Evolutionary conservation across 148 eudicot species (phyloP).

Genomic region (Diospyros kaki): DNA sequence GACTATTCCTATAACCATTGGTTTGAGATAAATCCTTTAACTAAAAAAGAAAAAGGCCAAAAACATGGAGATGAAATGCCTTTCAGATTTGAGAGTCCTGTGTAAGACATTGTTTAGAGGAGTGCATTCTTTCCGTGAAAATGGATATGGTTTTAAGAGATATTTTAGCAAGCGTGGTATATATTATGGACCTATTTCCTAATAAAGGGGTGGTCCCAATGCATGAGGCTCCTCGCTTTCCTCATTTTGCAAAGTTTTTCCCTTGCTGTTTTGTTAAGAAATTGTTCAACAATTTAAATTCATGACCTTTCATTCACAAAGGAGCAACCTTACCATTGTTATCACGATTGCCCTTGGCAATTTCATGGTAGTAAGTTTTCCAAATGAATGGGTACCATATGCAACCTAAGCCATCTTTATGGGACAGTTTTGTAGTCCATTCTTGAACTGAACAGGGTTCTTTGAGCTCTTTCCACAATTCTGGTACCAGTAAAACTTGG

Average conservation of each 20-base stretch:
- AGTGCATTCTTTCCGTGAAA: not conserved
- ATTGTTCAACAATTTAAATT: too few species aligned
- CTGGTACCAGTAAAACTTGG: not conserved
- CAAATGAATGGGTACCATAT: too few species aligned
- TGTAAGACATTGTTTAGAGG: not conserved
- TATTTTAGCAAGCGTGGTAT: not conserved
- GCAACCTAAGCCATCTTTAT: not conserved
- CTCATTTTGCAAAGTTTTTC: too few species aligned
- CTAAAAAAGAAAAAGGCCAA: not conserved
- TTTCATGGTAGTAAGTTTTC: too few species aligned
- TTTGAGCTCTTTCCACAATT: not conserved
- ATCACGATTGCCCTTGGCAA: too few species aligned
- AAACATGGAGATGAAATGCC: not conserved
- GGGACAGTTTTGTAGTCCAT: not conserved
- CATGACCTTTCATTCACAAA: too few species aligned
- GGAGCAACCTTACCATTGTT: too few species aligned
- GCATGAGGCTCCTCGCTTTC: too few species aligned
- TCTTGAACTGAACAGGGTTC: not conserved
- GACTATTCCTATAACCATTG: not conserved
- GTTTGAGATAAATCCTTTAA: not conserved
- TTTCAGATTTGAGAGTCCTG: not conserved
- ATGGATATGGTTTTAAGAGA: slow-evolving; percentile 3
- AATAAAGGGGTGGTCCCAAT: too few species aligned
- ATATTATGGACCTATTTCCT: too few species aligned
- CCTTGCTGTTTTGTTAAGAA: too few species aligned